Base-by-base conservation (phyloP, 1,284 basidiomycete species). In the Trametes sp. region DNA sequence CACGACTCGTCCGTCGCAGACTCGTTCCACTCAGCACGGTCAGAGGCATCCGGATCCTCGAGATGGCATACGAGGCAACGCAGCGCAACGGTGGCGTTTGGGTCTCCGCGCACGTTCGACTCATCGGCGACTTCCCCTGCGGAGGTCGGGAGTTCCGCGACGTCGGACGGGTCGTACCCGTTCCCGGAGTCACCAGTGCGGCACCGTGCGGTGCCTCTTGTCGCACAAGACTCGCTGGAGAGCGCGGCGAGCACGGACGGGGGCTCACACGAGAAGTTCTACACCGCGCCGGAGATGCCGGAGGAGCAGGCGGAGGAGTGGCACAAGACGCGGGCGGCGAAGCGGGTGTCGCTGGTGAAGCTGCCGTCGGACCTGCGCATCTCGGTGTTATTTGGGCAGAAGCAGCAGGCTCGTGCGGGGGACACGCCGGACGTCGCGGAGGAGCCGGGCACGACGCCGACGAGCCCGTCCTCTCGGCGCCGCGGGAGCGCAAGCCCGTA, bases 291-390 rank as follows among this genome's bases (percentile, higher is more conserved):
- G 8, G 83, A 86, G 69, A 77, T 70, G 46, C 72, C 74, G 21
- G 82, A 85, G 61, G 89, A 92, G 72, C 81, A 87, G 74, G 92
- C 93, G 21, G 93, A 94, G 75, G 87, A 91, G 62, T 95, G 93
- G 93, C 82, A 92, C 74, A 88, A 88, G 75, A 95, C 93, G 1
- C 87, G 89, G 42, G 90, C 89, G 44, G 93, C 92, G 16, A 90
- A 92, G 67, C 88, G 92, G 16, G 94, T 95, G 19, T 94, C 92
- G 21, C 80, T 95, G 54, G 89, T 94, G 51, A 83, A 84, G 63
- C 74, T 92, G 45, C 90, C 90, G 33, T 85, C 89, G 8, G 80
- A 84, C 68, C 77, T 91, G 62, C 78, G 73, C 55, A 74, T 79
- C 57, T 73, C 75, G 14, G 63, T 72, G 57, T 61, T 76, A 42